phyloP scores from a whole-genome alignment of 2,329 filamentous ascomycete genomes.

The Mycosphaerella sp. region DNA sequence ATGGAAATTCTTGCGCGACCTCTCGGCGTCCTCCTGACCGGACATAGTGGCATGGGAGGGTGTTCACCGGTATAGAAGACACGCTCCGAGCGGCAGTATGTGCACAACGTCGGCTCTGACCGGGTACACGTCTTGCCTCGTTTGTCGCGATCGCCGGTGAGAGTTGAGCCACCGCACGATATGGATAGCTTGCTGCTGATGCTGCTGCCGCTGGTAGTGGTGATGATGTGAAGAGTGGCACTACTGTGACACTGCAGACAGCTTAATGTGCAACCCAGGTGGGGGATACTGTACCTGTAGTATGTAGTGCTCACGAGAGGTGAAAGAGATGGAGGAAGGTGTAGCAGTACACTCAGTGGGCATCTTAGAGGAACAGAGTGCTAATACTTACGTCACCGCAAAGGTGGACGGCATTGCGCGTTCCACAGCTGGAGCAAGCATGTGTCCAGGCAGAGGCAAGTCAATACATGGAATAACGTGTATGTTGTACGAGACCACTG shows the following conservation, averaged over 20 bases:
- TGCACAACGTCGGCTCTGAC: not conserved
- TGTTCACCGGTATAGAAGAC: constrained; percentile 5
- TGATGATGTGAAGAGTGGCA: not conserved
- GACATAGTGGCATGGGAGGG: constrained; percentile 24
- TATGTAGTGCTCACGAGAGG: not conserved
- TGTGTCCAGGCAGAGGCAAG: not conserved
- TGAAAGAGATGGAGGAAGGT: not conserved
- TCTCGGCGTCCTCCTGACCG: constrained; percentile 38
- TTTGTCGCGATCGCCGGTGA: not conserved
- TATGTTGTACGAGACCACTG: not conserved
- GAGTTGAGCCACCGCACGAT: not conserved
- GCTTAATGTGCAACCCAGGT: not conserved
- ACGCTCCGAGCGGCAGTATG: not conserved
- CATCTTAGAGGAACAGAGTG: not conserved
- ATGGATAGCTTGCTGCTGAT: not conserved
- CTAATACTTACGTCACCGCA: not conserved
- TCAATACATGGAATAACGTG: not conserved
- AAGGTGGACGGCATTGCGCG: not conserved
- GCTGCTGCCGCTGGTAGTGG: not conserved
- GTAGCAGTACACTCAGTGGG: too few species aligned
- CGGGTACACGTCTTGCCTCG: not conserved
- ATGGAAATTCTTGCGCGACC: constrained; percentile 35
- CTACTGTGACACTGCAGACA: not conserved
- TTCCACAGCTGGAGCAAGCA: not conserved
- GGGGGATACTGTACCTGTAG: not conserved